Evolutionary conservation across 208 protist species (phyloP).

Genomic region (Wallacemonas rigidus): DNA sequence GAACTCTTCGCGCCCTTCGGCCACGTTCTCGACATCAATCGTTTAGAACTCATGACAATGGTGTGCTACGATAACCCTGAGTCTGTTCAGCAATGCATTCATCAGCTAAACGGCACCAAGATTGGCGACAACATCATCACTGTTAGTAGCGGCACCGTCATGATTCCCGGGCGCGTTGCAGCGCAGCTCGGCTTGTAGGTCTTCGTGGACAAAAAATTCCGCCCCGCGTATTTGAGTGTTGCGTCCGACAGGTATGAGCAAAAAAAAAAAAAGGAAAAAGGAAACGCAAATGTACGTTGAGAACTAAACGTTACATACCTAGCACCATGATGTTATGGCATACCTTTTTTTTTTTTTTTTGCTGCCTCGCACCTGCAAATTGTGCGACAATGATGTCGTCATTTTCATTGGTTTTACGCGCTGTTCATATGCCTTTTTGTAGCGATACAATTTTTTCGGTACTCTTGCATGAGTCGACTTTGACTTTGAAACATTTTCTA

Average conservation of each 20-base stretch:
- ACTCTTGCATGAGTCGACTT: too few relatives aligned
- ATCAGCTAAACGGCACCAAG: constrained; percentile 75
- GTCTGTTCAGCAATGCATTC: constrained; percentile 78
- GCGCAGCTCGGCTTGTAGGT: constrained; percentile 51
- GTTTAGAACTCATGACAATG: constrained; percentile 64
- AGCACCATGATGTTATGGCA: too few relatives aligned
- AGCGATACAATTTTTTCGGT: too few relatives aligned
- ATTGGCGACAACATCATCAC: constrained; percentile 71
- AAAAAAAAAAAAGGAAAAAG: constrained; percentile 18
- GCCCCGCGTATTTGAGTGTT: neutral
- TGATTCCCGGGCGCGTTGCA: constrained; percentile 71
- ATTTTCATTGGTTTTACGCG: too few relatives aligned
- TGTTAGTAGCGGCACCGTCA: constrained; percentile 81
- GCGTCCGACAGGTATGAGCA: neutral
- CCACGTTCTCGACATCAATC: constrained; percentile 82
- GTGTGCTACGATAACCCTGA: constrained; percentile 79
- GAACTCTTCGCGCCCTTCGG: constrained; percentile 72
- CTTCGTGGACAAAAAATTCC: neutral
- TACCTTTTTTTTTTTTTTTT: too few relatives aligned
- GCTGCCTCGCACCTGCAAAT: too few relatives aligned
- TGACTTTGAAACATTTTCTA: too few relatives aligned
- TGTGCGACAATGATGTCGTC: too few relatives aligned
- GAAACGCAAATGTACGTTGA: neutral
- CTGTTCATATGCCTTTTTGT: too few relatives aligned
- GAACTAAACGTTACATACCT: too few relatives aligned